phyloP scores from a whole-genome alignment of 2,329 filamentous ascomycete species.

The Penicillium rolfsii region DNA sequence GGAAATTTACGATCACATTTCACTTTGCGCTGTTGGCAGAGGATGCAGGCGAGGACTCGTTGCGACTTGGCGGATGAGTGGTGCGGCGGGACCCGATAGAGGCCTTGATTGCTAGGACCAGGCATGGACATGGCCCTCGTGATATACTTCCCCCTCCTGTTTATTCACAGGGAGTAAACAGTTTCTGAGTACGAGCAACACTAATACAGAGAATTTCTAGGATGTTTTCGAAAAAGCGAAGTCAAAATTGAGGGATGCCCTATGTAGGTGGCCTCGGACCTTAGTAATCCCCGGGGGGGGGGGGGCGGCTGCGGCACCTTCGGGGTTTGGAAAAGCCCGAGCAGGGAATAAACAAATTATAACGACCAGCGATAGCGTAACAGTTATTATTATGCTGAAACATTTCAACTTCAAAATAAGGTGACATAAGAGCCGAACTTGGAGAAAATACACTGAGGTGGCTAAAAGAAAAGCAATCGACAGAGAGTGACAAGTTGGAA shows the following conservation, averaged over 20 bases:
- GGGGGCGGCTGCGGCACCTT: background rate
- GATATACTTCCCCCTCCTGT: background rate
- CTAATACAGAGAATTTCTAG: background rate
- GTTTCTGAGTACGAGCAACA: background rate
- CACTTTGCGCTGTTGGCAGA: constrained; percentile 76
- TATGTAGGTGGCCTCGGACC: background rate
- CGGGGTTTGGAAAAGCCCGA: constrained; percentile 4
- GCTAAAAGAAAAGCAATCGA: background rate
- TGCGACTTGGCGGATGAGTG: constrained; percentile 8
- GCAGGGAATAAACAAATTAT: background rate
- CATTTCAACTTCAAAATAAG: background rate
- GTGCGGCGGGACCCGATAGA: background rate
- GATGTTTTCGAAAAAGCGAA: background rate
- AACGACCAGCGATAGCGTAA: background rate
- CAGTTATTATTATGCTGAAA: background rate
- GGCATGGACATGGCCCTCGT: background rate
- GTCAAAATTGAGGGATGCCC: background rate
- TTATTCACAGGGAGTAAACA: background rate
- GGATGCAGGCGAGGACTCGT: constrained; percentile 58
- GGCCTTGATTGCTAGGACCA: background rate
- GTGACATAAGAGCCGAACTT: background rate
- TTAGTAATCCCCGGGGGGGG: constrained; percentile 1
- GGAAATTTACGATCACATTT: constrained; percentile 66
- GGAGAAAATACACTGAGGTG: background rate
- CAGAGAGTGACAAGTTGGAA: background rate